Conservation (phyloP, 805 yeast species). For the Saccharomycopsis fermentans region DNA sequence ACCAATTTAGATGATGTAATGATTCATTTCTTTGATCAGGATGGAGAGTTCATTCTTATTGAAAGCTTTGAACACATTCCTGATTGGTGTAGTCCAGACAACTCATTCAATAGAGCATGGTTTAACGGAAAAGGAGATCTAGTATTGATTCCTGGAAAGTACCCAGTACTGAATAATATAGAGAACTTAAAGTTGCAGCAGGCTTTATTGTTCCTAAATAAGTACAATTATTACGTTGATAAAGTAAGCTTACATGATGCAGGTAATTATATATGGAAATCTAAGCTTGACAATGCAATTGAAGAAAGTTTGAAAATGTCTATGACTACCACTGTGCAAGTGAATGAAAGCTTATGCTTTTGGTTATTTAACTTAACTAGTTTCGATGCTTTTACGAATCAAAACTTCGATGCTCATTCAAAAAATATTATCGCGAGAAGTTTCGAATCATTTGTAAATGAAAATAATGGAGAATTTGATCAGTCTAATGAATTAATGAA, state of each 20-base stretch:
- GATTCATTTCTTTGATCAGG: constrained; percentile 40
- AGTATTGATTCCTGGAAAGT: constrained; percentile 1
- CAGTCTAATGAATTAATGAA: background rate
- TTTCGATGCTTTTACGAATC: background rate
- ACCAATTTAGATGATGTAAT: constrained; percentile 27
- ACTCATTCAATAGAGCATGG: constrained; percentile 45
- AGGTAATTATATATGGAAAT: constrained; percentile 11
- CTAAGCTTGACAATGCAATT: constrained; percentile 12
- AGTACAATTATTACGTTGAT: constrained; percentile 28
- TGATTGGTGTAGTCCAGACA: constrained; percentile 36
- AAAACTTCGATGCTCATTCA: background rate
- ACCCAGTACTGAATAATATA: background rate
- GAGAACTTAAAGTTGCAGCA: constrained; percentile 26
- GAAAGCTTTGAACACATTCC: constrained; percentile 40
- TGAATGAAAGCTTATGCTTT: background rate
- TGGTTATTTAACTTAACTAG: background rate
- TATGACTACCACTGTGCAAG: constrained; percentile 23
- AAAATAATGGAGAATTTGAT: background rate
- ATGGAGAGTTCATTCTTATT: constrained; percentile 45
- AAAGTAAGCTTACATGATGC: constrained; percentile 12
- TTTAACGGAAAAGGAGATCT: constrained; percentile 25
- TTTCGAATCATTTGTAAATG: background rate
- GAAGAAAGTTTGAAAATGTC: background rate
- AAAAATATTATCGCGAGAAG: background rate
- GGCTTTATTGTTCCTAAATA: constrained; percentile 32